Evolutionary conservation across 2,329 filamentous ascomycete genomes (phyloP), one percentile per base, ranked within the genome.

Genomic region (Fusarium multiceps): DNA sequence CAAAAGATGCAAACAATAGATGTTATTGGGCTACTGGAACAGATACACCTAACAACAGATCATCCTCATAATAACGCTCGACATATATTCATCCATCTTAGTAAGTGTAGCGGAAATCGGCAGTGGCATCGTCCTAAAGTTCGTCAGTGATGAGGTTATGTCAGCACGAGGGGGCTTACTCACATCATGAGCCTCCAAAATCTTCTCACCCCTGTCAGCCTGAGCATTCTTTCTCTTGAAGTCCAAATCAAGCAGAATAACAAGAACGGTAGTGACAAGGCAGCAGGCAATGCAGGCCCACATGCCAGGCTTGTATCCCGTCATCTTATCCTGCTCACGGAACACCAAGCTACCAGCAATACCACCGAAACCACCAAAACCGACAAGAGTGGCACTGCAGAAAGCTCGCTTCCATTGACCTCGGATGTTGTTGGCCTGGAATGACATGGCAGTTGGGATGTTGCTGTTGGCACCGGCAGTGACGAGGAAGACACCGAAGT

Each of bases 331-430:
- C 78, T 89, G 75, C 56, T 80, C 75, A 72, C 89, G 85, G 80
- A 95, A 96, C 13, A 95, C 89, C 59, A 93, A 82, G 71, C 87
- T 88, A 27, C 92, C 92, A 2, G 88, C 87, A 68, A 96, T 96
- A 34, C 93, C 93, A 40, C 93, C 93, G 27, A 97, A 83, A 4
- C 92, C 92, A 10, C 92, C 92, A 51, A 92, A 88, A 2, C 90
- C 91, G 6, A 96, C 91, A 4, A 95, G 85, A 0, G 90, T 91
- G 4, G 93, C 92, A 63, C 89, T 92, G 77, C 89, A 90, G 72
- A 96, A 90, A 1, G 93, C 93, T 49, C 93, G 88, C 82, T 95
- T 97, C 92, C 93, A 97, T 81, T 96, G 93, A 0, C 93, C 93
- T 55, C 92, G 89, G 75, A 97, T 91, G 80, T 97, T 97, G 81